These are phyloP conservation scores for Nannizzia gypsea DNA, from an alignment of 2,329 filamentous ascomycete genomes.

Conservation along the genomic window DNA sequence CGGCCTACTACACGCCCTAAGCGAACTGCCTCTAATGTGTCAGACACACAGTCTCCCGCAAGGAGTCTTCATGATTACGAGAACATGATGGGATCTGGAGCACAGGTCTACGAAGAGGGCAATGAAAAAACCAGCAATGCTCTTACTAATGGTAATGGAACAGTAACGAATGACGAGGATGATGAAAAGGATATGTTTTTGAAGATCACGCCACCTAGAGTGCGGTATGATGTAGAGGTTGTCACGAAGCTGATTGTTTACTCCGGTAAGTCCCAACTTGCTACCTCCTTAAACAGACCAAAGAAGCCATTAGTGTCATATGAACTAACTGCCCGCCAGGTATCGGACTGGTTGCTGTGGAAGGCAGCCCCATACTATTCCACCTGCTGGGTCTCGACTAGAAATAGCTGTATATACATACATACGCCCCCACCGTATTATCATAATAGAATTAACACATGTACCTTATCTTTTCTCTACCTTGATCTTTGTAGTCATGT, in stretches of 20 bases:
- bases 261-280: constrained; percentile 49
- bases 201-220: constrained; percentile 69
- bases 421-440: neutral
- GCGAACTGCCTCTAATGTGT: neutral
- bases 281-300: neutral
- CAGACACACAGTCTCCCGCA: constrained; percentile 19
- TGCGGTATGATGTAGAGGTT: constrained; percentile 96
- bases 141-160: constrained; percentile 14
- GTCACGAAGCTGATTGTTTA: constrained; percentile 95
- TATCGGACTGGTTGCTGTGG: constrained; percentile 71
- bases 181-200: constrained; percentile 74
- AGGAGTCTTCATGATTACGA: constrained; percentile 52
- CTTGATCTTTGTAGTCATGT: neutral
- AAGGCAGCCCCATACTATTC: constrained; percentile 62
- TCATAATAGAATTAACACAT: neutral
- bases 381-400: constrained; percentile 42
- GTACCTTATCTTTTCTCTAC: neutral
- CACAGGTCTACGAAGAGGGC: constrained; percentile 28
- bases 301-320: too few relatives aligned
- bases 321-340: constrained; percentile 37
- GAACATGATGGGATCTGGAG: constrained; percentile 60
- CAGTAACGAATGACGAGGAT: constrained; percentile 17
- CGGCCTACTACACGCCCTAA: neutral
- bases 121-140: constrained; percentile 21
- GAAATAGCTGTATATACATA: neutral